Percentiles rank a stretch among this genome's conserved stretches.
Evolutionary conservation across 257 asterid species (phyloP).

Genomic region (Solanum bulbocastanum): DNA sequence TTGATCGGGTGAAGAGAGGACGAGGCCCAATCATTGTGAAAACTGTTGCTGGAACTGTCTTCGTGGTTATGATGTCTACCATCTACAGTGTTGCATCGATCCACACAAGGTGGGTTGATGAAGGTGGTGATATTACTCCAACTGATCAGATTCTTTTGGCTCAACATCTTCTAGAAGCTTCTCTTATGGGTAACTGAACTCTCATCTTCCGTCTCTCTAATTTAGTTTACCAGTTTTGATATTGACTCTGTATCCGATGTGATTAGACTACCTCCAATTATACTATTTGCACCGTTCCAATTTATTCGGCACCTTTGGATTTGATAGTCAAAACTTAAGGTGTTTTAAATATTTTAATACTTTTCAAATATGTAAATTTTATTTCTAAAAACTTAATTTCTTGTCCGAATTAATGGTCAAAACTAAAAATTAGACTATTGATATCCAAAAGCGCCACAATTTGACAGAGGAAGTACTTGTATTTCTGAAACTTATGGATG

Average conservation of each 20-base stretch:
- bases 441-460: not conserved
- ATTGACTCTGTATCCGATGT: not conserved
- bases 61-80: constrained; percentile 52
- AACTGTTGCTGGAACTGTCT: constrained; percentile 53
- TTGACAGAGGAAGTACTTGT: not conserved
- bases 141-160: constrained; percentile 82
- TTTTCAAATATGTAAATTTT: not conserved
- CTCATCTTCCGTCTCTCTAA: not conserved
- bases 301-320: not conserved
- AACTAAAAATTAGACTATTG: not conserved
- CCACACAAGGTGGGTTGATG: constrained; percentile 48
- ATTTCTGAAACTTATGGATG: not conserved
- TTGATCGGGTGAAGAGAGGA: constrained; percentile 80
- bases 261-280: not conserved
- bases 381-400: not conserved
- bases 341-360: not conserved
- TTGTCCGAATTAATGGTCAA: not conserved
- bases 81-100: constrained; percentile 48
- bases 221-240: not conserved
- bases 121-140: constrained; percentile 57
- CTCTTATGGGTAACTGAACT: constrained; percentile 61
- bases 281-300: not conserved
- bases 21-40: constrained; percentile 62
- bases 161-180: constrained; percentile 67
- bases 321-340: not conserved